Conservation (phyloP, 805 yeast genomes). For the Metschnikowia lunata region DNA sequence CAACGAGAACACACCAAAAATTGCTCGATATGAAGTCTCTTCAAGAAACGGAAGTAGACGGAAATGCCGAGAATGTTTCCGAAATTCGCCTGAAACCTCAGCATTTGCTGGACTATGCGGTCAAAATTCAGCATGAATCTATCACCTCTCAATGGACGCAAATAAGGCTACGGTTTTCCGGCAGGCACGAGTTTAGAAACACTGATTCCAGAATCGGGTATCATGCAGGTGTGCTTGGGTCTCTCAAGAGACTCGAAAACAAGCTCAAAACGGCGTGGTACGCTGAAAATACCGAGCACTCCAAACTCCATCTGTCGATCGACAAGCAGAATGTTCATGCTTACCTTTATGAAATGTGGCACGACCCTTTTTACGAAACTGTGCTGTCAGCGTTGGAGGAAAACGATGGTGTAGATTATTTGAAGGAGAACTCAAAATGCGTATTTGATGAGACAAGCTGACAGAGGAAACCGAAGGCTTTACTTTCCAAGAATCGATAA, state of each 20-base stretch:
- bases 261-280: neutral
- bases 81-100: neutral
- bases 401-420: too few relatives aligned
- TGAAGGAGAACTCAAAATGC: neutral
- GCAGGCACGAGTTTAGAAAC: neutral
- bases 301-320: neutral
- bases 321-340: constrained; percentile 2
- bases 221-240: constrained; percentile 8
- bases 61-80: neutral
- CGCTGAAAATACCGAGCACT: neutral
- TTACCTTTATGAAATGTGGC: constrained; percentile 7
- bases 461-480: too few relatives aligned
- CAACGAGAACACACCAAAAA: constrained; percentile 33
- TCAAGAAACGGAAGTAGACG: constrained; percentile 3
- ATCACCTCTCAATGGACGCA: constrained; percentile 34
- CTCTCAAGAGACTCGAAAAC: neutral
- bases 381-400: too few relatives aligned
- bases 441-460: neutral
- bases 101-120: constrained; percentile 17
- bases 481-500: too few relatives aligned
- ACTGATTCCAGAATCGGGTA: neutral
- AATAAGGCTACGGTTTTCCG: constrained; percentile 32
- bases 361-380: neutral
- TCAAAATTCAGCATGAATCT: constrained; percentile 36
- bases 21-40: constrained; percentile 32